Conservation (phyloP, 495 filamentous ascomycete species). For the Pyrenopolyporus hunteri region DNA sequence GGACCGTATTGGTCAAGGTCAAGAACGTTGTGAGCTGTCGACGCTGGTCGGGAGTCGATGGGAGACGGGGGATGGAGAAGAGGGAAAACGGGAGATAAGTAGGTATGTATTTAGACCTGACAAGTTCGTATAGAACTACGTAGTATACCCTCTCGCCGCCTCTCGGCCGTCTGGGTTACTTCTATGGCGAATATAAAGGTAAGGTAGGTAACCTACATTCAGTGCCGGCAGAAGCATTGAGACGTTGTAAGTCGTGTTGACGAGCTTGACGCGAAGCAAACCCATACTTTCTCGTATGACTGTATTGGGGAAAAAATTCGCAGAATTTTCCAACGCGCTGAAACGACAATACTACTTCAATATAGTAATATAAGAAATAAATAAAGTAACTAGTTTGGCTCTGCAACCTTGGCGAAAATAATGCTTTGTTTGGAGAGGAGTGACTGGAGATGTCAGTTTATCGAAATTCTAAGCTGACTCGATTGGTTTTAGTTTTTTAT, state of each 20-base stretch:
- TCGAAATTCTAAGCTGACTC: no score
- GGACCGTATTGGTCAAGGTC: constrained; percentile 26
- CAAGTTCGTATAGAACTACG: background rate
- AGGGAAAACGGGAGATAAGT: background rate
- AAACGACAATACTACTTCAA: background rate
- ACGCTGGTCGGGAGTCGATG: constrained; percentile 21
- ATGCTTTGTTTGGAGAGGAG: background rate
- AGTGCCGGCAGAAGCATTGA: background rate
- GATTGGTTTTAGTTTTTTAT: no score
- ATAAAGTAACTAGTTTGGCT: constrained; percentile 11
- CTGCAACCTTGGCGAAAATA: constrained; percentile 21
- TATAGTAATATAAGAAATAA: background rate
- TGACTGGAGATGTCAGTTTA: background rate
- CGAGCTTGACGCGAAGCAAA: no score
- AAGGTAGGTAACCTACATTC: background rate
- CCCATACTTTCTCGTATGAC: constrained; percentile 6
- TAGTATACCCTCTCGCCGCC: background rate
- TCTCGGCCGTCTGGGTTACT: no score
- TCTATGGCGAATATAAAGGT: background rate
- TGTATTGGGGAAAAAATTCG: background rate
- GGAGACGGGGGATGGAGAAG: no score
- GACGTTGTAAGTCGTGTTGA: background rate
- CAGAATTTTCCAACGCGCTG: constrained; percentile 1
- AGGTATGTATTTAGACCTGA: background rate
- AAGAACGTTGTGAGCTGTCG: constrained; percentile 22